Base-by-base conservation (phyloP, 306 rosid genomes). In the Coriaria nepalensis region DNA sequence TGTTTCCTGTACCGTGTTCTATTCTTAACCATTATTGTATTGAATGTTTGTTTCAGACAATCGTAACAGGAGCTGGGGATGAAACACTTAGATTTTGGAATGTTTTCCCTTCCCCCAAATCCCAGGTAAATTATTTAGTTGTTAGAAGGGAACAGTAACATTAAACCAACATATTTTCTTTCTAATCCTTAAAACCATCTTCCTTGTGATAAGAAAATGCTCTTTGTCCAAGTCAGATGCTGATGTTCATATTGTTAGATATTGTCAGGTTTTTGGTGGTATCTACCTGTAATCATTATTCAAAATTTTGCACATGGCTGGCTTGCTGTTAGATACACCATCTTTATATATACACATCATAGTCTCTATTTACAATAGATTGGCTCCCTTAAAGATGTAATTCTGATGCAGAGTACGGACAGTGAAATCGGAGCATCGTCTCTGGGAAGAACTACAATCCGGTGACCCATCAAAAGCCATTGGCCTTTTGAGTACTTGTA, bases 61-160 rank as follows among this genome's bases (percentile, higher is more conserved):
- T 92, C 63, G 98, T 92, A 57, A 92, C 98, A 2, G 98, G 98
- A 60, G 98, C 96, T n/a, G 98, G 98, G 57, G 98, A 92, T 59
- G 98, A 92, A 69, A 92, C 98, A 9, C 96, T 85, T 12, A 77
- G 96, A 71, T 92, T 85, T 65, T 92, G 98, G 98, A 85, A 85
- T 38, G 95, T 92, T 37, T 92, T 92, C 52, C 98, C 96, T 50
- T 85, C 94, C 55, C 96, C 95, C 35, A 92, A 92, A 70, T 92
- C 98, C 41, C 93, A 92, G 93, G 98, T 85, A 85, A 20, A 50
- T 44, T 45, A 47, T 58, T 55, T 40, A 14, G 43, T 51, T 11
- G 47, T 20, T 20, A 3, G 29, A 20, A 20, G 29, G 29, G 29
- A 20, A 20, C 29, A 20, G 29, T 20, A 20, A 20, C 29, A 20